Evolutionary conservation across 495 filamentous ascomycete species (phyloP).

Genomic region (Pseudoneurospora amorphoporcata): DNA sequence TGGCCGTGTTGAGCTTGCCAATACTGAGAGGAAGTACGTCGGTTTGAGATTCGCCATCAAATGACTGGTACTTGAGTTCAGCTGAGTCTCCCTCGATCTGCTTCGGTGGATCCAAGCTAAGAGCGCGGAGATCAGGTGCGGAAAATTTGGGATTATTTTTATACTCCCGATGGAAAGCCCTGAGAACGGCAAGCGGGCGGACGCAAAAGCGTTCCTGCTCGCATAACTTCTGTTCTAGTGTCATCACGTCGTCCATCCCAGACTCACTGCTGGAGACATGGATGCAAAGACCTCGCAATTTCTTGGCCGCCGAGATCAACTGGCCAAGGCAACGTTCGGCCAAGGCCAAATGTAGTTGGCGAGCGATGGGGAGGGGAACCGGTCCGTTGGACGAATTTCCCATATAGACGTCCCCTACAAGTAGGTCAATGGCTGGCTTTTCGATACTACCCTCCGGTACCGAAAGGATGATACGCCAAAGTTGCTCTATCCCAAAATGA

Average conservation of each 20-base stretch:
- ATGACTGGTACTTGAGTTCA: conserved; percentile 62
- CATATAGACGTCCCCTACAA: conserved; percentile 64
- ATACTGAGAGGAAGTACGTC: conserved; percentile 49
- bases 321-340: conserved; percentile 70
- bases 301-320: conserved; percentile 56
- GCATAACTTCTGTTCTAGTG: conserved; percentile 30
- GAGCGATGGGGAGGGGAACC: conserved; percentile 33
- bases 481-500: conserved; percentile 56
- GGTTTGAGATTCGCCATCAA: conserved; percentile 47
- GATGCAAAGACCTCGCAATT: conserved; percentile 40
- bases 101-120: conserved; percentile 29
- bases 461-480: conserved; percentile 75
- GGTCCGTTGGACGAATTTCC: conserved; percentile 36
- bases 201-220: conserved; percentile 52
- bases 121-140: conserved; percentile 35
- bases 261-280: conserved; percentile 28
- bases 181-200: conserved; percentile 48
- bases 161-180: conserved; percentile 37
- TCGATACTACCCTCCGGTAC: conserved; percentile 63
- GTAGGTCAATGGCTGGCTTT: conserved; percentile 50
- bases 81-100: conserved; percentile 47
- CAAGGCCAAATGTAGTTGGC: conserved; percentile 62
- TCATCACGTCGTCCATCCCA: conserved; percentile 35
- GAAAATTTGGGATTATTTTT: conserved; percentile 38
- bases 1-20: conserved; percentile 59